phyloP scores from a whole-genome alignment of 1,284 basidiomycete genomes.

The Mycosarcoma maydis region DNA sequence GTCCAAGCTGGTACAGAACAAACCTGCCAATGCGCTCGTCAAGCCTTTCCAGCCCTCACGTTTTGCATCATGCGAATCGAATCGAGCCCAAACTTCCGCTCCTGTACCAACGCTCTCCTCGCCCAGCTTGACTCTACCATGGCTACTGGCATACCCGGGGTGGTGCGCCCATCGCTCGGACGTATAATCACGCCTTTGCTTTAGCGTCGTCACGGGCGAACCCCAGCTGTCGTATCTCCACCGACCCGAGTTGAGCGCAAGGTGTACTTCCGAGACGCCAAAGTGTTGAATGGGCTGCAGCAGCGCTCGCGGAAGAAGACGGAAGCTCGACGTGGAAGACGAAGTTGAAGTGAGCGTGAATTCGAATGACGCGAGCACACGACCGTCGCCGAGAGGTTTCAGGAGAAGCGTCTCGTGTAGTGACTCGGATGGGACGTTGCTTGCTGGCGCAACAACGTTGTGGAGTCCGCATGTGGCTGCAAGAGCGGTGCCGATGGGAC shows the following conservation, averaged over 20 bases:
- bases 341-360: constrained; percentile 49
- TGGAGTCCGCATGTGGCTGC: background rate
- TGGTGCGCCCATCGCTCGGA: background rate
- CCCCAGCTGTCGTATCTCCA: constrained; percentile 88
- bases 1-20: constrained; percentile 92
- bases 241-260: constrained; percentile 84
- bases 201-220: constrained; percentile 24
- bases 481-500: background rate
- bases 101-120: constrained; percentile 81
- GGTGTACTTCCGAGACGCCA: constrained; percentile 83
- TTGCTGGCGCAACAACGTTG: background rate
- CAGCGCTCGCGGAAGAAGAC: constrained; percentile 81
- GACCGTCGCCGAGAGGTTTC: constrained; percentile 82
- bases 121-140: constrained; percentile 20
- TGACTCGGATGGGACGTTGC: constrained; percentile 16
- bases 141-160: too few relatives aligned
- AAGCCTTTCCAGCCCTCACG: constrained; percentile 76
- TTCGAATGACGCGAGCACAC: constrained; percentile 80
- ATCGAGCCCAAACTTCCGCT: constrained; percentile 83
- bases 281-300: constrained; percentile 86
- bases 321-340: constrained; percentile 25
- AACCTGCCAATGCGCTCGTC: constrained; percentile 85
- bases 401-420: constrained; percentile 76
- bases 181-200: background rate
- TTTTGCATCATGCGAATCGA: constrained; percentile 69